These are phyloP conservation scores for Suillus placidus DNA, from an alignment of 768 basidiomycete species.

Conservation along the genomic window DNA sequence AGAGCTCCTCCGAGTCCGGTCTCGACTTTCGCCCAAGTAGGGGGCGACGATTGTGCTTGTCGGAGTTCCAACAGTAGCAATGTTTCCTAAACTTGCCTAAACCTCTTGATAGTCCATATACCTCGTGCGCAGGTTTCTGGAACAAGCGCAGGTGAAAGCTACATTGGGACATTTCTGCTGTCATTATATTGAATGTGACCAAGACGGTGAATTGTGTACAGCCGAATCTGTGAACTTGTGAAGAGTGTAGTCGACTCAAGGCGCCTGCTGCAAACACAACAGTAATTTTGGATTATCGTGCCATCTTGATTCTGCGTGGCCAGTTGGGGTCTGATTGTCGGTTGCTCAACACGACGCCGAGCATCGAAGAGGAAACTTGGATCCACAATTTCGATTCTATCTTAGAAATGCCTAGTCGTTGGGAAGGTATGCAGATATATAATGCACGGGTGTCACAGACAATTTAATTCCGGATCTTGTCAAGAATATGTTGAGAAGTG, in stretches of 20 bases:
- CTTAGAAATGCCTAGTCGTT: constrained; percentile 52
- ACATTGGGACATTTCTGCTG: constrained; percentile 54
- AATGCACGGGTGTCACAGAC: not conserved
- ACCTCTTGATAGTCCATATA: constrained; percentile 46
- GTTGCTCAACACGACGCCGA: constrained; percentile 7
- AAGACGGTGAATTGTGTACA: constrained; percentile 49
- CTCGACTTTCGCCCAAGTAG: not conserved
- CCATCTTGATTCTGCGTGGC: constrained; percentile 56
- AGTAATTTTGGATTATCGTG: constrained; percentile 80
- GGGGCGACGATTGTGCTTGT: not conserved
- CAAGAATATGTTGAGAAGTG: constrained; percentile 48
- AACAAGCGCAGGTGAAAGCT: constrained; percentile 27
- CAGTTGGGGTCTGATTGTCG: constrained; percentile 16
- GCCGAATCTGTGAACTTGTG: not conserved
- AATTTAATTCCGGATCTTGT: constrained; percentile 24
- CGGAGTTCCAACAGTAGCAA: constrained; percentile 26
- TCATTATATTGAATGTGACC: constrained; percentile 67
- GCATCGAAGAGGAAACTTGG: constrained; percentile 42
- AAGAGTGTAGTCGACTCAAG: constrained; percentile 49
- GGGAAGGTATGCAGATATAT: constrained; percentile 44
- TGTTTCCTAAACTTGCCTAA: constrained; percentile 20
- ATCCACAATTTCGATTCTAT: constrained; percentile 71
- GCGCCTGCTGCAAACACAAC: constrained; percentile 36
- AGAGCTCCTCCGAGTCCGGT: not conserved
- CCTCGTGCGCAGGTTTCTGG: constrained; percentile 48